Conservation (phyloP, 495 filamentous ascomycete species). For the Beverwykella pulmonaria region DNA sequence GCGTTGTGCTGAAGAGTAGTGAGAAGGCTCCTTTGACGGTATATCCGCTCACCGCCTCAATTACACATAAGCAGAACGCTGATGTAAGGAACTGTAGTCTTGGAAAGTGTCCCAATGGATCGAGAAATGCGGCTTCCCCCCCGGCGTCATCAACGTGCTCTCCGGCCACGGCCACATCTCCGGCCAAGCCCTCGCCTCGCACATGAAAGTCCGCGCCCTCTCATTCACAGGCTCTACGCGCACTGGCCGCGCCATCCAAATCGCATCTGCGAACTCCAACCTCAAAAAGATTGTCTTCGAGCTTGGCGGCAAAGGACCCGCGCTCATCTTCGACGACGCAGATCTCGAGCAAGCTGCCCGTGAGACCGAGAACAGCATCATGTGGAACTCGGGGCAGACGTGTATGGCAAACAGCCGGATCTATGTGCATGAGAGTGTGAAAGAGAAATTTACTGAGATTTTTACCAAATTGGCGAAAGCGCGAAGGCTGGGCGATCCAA, state of each 20-base stretch:
- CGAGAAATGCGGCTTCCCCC: slow-evolving; percentile 71
- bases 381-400: slow-evolving; percentile 77
- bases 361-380: slow-evolving; percentile 83
- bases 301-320: slow-evolving; percentile 75
- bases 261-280: slow-evolving; percentile 60
- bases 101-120: slow-evolving; percentile 60
- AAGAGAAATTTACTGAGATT: slow-evolving; percentile 61
- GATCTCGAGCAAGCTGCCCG: slow-evolving; percentile 70
- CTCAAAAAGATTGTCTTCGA: slow-evolving; percentile 88
- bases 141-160: slow-evolving; percentile 78
- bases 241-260: slow-evolving; percentile 75
- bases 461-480: slow-evolving; percentile 66
- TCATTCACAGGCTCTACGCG: slow-evolving; percentile 78
- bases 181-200: slow-evolving; percentile 65
- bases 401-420: slow-evolving; percentile 82
- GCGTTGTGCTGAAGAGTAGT: slow-evolving; percentile 60
- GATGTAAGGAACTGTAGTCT: slow-evolving; percentile 58
- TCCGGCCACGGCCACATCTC: slow-evolving; percentile 68
- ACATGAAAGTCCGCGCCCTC: slow-evolving; percentile 72
- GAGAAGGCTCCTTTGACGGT: slow-evolving; percentile 82
- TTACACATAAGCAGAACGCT: slow-evolving; percentile 61
- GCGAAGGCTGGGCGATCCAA: slow-evolving; percentile 66
- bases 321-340: slow-evolving; percentile 70
- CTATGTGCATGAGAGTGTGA: slow-evolving; percentile 65
- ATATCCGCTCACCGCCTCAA: slow-evolving; percentile 81